These are phyloP conservation scores for Globisporangium camurandrum DNA, from an alignment of 352 stramenopile genomes.

Conservation along the genomic window DNA sequence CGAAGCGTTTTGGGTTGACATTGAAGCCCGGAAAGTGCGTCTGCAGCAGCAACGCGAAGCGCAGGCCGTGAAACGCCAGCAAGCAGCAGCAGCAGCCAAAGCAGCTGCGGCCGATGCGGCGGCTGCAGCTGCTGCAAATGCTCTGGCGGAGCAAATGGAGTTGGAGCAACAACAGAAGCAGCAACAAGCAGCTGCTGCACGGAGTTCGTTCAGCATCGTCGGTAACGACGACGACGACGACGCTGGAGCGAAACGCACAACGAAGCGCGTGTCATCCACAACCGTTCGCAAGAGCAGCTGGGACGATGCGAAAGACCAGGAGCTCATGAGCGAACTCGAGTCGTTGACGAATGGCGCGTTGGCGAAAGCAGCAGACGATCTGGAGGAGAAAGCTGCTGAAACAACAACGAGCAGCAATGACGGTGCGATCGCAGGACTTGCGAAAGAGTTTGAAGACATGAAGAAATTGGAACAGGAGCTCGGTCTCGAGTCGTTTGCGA, in stretches of 20 bases:
- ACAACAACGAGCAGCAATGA: slow-evolving; percentile 8
- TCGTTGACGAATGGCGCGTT: slow-evolving; percentile 57
- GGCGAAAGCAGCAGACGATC: slow-evolving; percentile 29
- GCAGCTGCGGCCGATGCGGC: slow-evolving; percentile 26
- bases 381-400: slow-evolving; percentile 38
- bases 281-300: slow-evolving; percentile 66
- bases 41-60: slow-evolving; percentile 69
- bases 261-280: slow-evolving; percentile 17
- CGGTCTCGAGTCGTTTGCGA: slow-evolving; percentile 55
- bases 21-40: slow-evolving; percentile 68
- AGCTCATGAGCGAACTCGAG: slow-evolving; percentile 82
- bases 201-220: slow-evolving; percentile 73
- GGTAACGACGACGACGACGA: slow-evolving; percentile 46
- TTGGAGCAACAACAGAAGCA: slow-evolving; percentile 31
- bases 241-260: too few relatives aligned
- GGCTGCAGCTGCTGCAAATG: slow-evolving; percentile 27
- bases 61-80: slow-evolving; percentile 58
- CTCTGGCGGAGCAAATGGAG: slow-evolving; percentile 24
- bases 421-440: slow-evolving; percentile 36
- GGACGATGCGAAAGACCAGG: slow-evolving; percentile 82
- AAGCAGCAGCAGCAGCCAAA: slow-evolving; percentile 37
- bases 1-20: slow-evolving; percentile 81
- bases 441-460: slow-evolving; percentile 76
- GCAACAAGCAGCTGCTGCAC: slow-evolving; percentile 20
- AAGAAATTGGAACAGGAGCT: slow-evolving; percentile 80